phyloP scores from a whole-genome alignment of 2,329 filamentous ascomycete species.

The Colletotrichum sp. region DNA sequence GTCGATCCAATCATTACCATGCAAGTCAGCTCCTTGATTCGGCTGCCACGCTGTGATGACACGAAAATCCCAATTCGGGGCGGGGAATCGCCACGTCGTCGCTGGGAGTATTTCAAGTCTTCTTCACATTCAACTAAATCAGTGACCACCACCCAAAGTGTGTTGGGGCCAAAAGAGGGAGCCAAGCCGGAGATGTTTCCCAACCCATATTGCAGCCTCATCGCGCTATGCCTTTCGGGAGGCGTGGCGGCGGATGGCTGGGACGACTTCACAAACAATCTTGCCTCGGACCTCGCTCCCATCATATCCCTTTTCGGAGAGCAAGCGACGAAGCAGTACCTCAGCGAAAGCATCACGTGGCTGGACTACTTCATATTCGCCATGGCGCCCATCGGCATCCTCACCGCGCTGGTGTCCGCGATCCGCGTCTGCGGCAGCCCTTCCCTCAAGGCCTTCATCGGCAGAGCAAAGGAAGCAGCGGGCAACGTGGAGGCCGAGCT shows the following conservation, averaged over 20 bases:
- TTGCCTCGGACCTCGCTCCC: constrained; percentile 36
- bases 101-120: too few relatives aligned
- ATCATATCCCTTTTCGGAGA: constrained; percentile 43
- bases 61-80: too few relatives aligned
- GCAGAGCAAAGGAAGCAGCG: constrained; percentile 38
- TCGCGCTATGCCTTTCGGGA: neutral
- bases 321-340: constrained; percentile 40
- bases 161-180: too few relatives aligned
- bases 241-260: neutral
- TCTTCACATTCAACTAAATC: too few relatives aligned
- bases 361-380: constrained; percentile 38
- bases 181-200: too few relatives aligned
- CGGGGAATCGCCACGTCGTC: too few relatives aligned
- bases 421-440: constrained; percentile 36
- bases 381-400: constrained; percentile 40
- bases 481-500: constrained; percentile 41
- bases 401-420: constrained; percentile 39
- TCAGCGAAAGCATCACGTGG: constrained; percentile 35
- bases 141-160: too few relatives aligned
- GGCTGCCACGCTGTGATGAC: too few relatives aligned
- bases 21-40: too few relatives aligned
- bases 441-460: constrained; percentile 41
- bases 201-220: neutral
- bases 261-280: constrained; percentile 36
- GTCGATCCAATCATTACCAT: too few relatives aligned